These are phyloP conservation scores for Boletus reticuloceps DNA, from an alignment of 768 basidiomycete genomes.

Conservation along the genomic window DNA sequence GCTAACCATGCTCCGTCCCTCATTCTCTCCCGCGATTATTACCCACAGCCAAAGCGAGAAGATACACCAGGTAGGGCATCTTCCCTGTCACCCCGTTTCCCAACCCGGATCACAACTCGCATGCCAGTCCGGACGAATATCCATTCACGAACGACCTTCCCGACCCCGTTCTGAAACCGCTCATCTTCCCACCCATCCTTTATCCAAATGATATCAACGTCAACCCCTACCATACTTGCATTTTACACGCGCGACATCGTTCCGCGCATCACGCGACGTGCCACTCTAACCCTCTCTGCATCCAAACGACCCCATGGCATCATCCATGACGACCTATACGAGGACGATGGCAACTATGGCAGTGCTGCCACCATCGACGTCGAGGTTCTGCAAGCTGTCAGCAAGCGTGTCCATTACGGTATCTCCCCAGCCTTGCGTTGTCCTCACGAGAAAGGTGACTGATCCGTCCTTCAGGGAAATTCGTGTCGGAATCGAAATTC, in stretches of 20 bases:
- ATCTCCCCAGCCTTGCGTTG: slow-evolving; percentile 24
- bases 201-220: slow-evolving; percentile 80
- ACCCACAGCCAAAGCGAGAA: slow-evolving; percentile 79
- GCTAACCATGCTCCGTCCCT: background rate
- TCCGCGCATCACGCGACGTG: slow-evolving; percentile 78
- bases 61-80: slow-evolving; percentile 79
- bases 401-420: slow-evolving; percentile 98
- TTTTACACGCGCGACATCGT: slow-evolving; percentile 91
- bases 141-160: slow-evolving; percentile 89
- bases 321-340: slow-evolving; percentile 62
- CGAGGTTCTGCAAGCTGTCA: slow-evolving; percentile 96
- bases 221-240: slow-evolving; percentile 78
- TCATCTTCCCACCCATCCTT: slow-evolving; percentile 74
- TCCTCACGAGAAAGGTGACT: slow-evolving; percentile 1
- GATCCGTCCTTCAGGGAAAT: slow-evolving; percentile 68
- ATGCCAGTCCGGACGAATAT: slow-evolving; percentile 89
- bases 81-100: background rate
- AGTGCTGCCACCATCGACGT: slow-evolving; percentile 93
- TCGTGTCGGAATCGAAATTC: slow-evolving; percentile 99
- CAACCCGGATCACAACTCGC: background rate
- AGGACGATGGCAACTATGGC: slow-evolving; percentile 98
- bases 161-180: slow-evolving; percentile 70
- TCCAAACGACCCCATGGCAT: slow-evolving; percentile 68
- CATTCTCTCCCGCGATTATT: background rate
- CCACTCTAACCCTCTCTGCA: slow-evolving; percentile 64